Conservation (phyloP, 164 flowering plant species). For the Buxus sempervirens region DNA sequence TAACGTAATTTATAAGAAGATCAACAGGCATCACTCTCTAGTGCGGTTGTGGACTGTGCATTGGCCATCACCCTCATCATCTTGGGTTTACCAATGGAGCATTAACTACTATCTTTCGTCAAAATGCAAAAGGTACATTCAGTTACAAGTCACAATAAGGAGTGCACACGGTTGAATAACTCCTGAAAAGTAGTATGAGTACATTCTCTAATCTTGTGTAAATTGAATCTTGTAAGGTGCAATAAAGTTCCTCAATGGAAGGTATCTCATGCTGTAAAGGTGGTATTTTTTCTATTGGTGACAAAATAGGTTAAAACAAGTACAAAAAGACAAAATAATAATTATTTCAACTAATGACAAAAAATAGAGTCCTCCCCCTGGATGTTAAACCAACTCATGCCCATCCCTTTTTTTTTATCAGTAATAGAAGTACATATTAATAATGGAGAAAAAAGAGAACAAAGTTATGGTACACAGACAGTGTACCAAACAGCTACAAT, state of each 20-base stretch:
- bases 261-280: background rate
- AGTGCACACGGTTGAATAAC: constrained; percentile 4
- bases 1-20: no score
- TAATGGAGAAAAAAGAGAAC: no score
- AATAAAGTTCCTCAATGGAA: background rate
- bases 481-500: no score
- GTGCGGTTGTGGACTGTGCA: constrained; percentile 1
- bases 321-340: background rate
- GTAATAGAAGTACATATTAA: no score
- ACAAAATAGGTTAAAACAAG: background rate
- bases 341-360: no score
- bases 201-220: background rate
- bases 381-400: no score
- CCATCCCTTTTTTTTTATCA: no score
- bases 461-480: no score
- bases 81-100: background rate
- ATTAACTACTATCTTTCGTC: background rate
- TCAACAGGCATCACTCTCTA: no score
- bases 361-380: no score
- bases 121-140: constrained; percentile 9
- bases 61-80: background rate
- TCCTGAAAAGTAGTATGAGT: background rate
- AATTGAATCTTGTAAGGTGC: constrained; percentile 11
- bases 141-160: constrained; percentile 6
- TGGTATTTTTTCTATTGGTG: constrained; percentile 2